These are phyloP conservation scores for Phytopythium oedochilum DNA, from an alignment of 352 stramenopile species.

Conservation along the genomic window DNA sequence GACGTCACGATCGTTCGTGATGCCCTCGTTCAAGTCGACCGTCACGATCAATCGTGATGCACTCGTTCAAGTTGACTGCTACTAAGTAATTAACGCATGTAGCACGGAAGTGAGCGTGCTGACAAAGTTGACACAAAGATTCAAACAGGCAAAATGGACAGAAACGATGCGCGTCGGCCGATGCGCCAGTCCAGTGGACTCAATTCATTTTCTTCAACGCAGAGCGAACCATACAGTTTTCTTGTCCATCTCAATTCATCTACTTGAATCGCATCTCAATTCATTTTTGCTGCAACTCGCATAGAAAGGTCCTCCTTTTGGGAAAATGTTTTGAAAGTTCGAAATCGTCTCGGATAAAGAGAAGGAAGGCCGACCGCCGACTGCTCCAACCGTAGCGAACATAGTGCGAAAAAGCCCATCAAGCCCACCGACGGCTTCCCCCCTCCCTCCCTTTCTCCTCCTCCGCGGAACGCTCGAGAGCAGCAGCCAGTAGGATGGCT, in stretches of 20 bases:
- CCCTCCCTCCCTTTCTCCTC: no score
- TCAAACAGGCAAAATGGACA: background rate
- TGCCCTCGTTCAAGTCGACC: background rate
- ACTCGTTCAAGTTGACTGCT: no score
- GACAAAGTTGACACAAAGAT: conserved; percentile 1
- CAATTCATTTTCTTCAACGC: conserved; percentile 34
- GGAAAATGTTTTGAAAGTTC: conserved; percentile 21
- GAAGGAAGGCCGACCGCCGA: no score
- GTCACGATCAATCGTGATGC: no score
- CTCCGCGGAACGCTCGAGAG: no score
- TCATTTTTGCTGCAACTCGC: conserved; percentile 11
- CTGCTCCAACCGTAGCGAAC: conserved; percentile 1
- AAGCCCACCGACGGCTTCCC: background rate
- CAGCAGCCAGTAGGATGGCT: conserved; percentile 28
- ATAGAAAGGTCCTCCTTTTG: background rate
- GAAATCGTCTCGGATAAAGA: conserved; percentile 7
- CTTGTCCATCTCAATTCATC: background rate
- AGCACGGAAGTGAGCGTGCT: background rate
- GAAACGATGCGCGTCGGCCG: conserved; percentile 1
- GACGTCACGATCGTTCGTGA: background rate
- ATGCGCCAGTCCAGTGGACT: background rate
- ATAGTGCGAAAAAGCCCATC: conserved; percentile 1
- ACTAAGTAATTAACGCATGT: no score
- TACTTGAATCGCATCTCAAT: conserved; percentile 2
- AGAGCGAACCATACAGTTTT: background rate